Conservation (phyloP, 345 rosid species). For the Euphorbia pulcherrima region DNA sequence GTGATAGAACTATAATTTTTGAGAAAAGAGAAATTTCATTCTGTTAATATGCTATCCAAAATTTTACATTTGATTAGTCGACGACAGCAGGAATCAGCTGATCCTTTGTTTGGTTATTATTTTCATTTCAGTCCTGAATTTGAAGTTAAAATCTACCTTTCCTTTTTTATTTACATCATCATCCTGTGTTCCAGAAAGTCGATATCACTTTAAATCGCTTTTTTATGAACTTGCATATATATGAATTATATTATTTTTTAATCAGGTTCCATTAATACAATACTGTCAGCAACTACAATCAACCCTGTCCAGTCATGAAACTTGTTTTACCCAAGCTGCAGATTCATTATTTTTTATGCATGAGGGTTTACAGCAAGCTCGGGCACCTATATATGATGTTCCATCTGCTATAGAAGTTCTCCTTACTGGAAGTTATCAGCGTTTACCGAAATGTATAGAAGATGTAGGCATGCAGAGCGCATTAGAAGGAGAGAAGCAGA, state of each 20-base stretch:
- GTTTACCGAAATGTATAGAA: slow-evolving; percentile 85
- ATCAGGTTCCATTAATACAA: slow-evolving; percentile 87
- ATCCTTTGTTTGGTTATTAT: neutral
- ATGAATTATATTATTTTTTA: slow-evolving; percentile 4
- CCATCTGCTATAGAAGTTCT: slow-evolving; percentile 88
- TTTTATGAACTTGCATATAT: neutral
- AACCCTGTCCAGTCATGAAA: slow-evolving; percentile 80
- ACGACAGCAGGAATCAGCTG: neutral
- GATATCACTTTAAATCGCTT: neutral
- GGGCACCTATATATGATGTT: slow-evolving; percentile 94
- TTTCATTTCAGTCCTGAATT: neutral
- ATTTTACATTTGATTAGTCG: neutral
- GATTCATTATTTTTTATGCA: slow-evolving; percentile 96
- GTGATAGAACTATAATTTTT: neutral
- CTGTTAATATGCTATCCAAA: neutral
- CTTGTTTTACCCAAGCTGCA: slow-evolving; percentile 87
- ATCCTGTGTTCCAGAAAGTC: neutral
- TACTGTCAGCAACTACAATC: slow-evolving; percentile 80
- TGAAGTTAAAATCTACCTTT: neutral
- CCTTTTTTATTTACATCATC: neutral
- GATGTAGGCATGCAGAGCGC: slow-evolving; percentile 78
- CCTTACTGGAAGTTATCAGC: slow-evolving; percentile 82
- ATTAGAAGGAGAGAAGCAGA: slow-evolving; percentile 72
- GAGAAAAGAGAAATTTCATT: neutral
- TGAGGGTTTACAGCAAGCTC: slow-evolving; percentile 96